Conservation (phyloP, 352 stramenopile species). For the Pythium phragmitis region DNA sequence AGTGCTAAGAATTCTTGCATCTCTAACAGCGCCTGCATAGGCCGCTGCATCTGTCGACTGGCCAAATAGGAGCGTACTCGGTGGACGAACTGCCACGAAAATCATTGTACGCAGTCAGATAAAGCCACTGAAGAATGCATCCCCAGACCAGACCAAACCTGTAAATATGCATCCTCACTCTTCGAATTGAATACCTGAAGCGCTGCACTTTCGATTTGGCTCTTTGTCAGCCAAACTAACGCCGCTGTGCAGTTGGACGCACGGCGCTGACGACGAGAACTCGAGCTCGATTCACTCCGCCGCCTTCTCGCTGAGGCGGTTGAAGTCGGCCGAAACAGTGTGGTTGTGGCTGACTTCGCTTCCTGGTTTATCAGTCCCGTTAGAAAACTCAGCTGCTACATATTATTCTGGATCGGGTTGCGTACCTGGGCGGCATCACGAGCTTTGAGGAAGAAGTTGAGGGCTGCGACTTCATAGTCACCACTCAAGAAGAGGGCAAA, state of each 20-base stretch:
- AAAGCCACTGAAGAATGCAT: background rate
- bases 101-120: background rate
- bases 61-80: conserved; percentile 15
- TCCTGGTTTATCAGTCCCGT: conserved; percentile 4
- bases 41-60: background rate
- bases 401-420: background rate
- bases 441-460: conserved; percentile 58
- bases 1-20: conserved; percentile 23
- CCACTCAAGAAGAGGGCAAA: conserved; percentile 63
- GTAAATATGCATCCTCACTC: conserved; percentile 40
- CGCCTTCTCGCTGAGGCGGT: conserved; percentile 13
- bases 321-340: conserved; percentile 21
- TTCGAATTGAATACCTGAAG: conserved; percentile 50
- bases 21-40: conserved; percentile 13
- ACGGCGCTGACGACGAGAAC: background rate
- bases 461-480: conserved; percentile 38
- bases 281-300: background rate
- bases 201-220: conserved; percentile 42
- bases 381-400: background rate
- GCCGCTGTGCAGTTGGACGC: background rate
- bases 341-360: background rate
- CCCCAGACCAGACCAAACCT: conserved; percentile 28
- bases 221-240: conserved; percentile 48
- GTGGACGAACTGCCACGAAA: conserved; percentile 20
- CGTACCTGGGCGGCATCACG: conserved; percentile 44